A percentile compares a stretch with the other conserved stretches of the same genome.
Conservation (phyloP, 106 monocot genomes). For the Iris macrosiphon region DNA sequence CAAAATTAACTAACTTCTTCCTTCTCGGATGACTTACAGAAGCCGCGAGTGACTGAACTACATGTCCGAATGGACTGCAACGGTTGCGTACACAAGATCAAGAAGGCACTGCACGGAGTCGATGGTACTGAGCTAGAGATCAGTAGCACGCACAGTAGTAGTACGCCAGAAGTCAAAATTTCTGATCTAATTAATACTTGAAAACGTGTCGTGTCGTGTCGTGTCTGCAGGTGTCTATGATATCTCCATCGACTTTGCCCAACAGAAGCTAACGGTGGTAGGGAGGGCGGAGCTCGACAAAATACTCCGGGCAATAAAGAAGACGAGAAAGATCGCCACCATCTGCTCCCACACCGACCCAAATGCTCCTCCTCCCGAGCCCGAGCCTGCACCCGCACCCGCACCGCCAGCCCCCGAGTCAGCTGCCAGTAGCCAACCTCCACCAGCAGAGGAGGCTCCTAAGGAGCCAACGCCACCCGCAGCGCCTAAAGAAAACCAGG, state of each 20-base stretch:
- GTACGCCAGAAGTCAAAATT: background rate
- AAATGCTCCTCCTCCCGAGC: constrained; percentile 2
- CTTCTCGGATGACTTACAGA: constrained; percentile 16
- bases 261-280: constrained; percentile 53
- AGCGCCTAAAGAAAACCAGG: background rate
- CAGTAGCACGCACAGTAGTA: background rate
- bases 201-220: no score
- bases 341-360: constrained; percentile 54
- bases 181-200: background rate
- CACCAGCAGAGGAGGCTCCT: background rate
- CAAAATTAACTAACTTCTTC: no score
- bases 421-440: constrained; percentile 5
- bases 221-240: constrained; percentile 52
- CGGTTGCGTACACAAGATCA: constrained; percentile 66
- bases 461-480: background rate
- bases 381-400: constrained; percentile 15
- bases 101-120: constrained; percentile 41
- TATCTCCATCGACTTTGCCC: constrained; percentile 31
- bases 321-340: constrained; percentile 56
- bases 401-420: constrained; percentile 6
- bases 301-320: constrained; percentile 60
- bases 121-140: constrained; percentile 47
- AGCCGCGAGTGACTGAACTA: constrained; percentile 40
- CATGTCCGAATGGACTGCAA: constrained; percentile 78
- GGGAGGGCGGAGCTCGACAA: constrained; percentile 54